Conservation (phyloP, 805 yeast genomes). For the Lachancea mirantina region DNA sequence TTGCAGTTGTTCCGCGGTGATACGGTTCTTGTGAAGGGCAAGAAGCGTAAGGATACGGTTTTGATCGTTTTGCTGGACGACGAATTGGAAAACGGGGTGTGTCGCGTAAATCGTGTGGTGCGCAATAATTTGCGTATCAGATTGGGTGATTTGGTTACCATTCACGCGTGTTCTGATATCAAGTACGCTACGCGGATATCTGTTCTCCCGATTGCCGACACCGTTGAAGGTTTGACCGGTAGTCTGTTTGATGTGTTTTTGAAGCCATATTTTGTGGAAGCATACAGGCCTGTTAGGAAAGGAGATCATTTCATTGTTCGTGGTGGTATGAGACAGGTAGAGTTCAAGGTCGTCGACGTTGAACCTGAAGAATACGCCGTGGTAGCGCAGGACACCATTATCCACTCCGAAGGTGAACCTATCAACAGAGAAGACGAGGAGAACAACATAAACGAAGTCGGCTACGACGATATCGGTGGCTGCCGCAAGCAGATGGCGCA, state of each 20-base stretch:
- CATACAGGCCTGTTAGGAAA: slow-evolving; percentile 96
- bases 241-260: slow-evolving; percentile 91
- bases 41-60: slow-evolving; percentile 96
- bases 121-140: slow-evolving; percentile 92
- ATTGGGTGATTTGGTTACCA: slow-evolving; percentile 83
- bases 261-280: slow-evolving; percentile 97
- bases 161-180: slow-evolving; percentile 96
- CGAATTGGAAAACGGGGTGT: slow-evolving; percentile 92
- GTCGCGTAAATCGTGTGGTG: slow-evolving; percentile 90
- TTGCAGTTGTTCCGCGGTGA: slow-evolving; percentile 96
- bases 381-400: slow-evolving; percentile 96
- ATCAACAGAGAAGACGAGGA: slow-evolving; percentile 97
- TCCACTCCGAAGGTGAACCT: slow-evolving; percentile 98
- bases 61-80: slow-evolving; percentile 93
- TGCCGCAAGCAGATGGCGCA: slow-evolving; percentile 99
- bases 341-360: slow-evolving; percentile 95
- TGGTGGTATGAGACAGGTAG: slow-evolving; percentile 99
- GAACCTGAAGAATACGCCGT: slow-evolving; percentile 97
- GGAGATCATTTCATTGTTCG: slow-evolving; percentile 95
- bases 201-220: slow-evolving; percentile 94
- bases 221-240: slow-evolving; percentile 96
- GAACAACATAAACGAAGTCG: slow-evolving; percentile 91
- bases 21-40: slow-evolving; percentile 94
- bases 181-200: slow-evolving; percentile 93
- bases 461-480: slow-evolving; percentile 98